A percentile compares a stretch with the other conserved stretches of the same genome.
Conservation (phyloP, 805 yeast species). For the Danielia reshetovae region DNA sequence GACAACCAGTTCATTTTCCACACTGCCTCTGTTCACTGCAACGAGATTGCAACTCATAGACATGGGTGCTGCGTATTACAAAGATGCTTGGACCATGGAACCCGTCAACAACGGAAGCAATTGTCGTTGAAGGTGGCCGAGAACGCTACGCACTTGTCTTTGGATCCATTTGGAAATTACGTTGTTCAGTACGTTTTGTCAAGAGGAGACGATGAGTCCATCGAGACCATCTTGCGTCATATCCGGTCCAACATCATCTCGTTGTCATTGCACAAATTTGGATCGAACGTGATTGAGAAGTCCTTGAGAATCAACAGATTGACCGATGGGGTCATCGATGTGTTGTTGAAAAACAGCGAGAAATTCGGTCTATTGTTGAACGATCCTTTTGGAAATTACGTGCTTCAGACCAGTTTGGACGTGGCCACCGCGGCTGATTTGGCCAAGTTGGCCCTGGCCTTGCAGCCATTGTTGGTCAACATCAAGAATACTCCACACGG, state of each 20-base stretch:
- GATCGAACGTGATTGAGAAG: conserved; percentile 58
- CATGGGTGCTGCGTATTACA: conserved; percentile 96
- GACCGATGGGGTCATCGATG: conserved; percentile 42
- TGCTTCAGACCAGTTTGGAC: conserved; percentile 55
- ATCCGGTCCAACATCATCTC: conserved; percentile 35
- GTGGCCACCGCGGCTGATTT: conserved; percentile 52
- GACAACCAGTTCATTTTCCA: conserved; percentile 87
- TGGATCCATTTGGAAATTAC: conserved; percentile 95
- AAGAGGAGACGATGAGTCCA: conserved; percentile 38
- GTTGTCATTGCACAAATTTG: conserved; percentile 57
- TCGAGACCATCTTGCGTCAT: conserved; percentile 31
- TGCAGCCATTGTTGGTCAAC: conserved; percentile 73
- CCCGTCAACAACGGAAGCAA: conserved; percentile 59
- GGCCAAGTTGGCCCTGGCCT: conserved; percentile 48
- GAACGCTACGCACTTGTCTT: conserved; percentile 63
- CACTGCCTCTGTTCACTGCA: conserved; percentile 69
- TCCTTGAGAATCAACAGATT: conserved; percentile 46
- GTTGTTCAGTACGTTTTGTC: conserved; percentile 88
- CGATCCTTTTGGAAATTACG: conserved; percentile 59
- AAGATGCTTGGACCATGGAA: conserved; percentile 90
- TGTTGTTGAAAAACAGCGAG: conserved; percentile 33
- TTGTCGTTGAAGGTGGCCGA: conserved; percentile 66
- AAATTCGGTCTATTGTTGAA: conserved; percentile 44
- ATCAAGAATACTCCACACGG: conserved; percentile 93
- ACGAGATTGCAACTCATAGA: conserved; percentile 86